These are phyloP conservation scores for Diaporthe sp. DNA, from an alignment of 2,329 filamentous ascomycete genomes.

Conservation along the genomic window DNA sequence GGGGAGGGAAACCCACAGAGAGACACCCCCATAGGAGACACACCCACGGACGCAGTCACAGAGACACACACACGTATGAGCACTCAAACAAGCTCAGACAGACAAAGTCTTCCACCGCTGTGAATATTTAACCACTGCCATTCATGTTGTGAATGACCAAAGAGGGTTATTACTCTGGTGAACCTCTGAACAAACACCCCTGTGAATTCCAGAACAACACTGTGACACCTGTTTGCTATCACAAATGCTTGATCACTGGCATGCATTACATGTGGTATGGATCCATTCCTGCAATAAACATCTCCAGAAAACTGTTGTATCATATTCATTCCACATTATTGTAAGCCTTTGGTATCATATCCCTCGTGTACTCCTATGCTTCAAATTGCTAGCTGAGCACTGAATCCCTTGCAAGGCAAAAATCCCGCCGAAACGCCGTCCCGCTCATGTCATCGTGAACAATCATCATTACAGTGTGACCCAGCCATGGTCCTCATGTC, in stretches of 20 bases:
- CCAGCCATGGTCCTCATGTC: neutral
- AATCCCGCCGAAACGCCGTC: slow-evolving; percentile 25
- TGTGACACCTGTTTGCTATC: neutral
- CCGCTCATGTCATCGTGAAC: slow-evolving; percentile 25
- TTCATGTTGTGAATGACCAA: neutral
- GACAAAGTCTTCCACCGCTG: neutral
- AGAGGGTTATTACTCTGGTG: neutral
- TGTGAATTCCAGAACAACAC: neutral
- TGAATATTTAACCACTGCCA: neutral
- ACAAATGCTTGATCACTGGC: neutral
- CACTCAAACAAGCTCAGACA: neutral
- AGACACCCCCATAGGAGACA: neutral
- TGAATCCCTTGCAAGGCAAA: neutral
- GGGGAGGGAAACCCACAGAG: too few relatives aligned
- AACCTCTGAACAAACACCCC: neutral
- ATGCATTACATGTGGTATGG: neutral
- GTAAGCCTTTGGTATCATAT: slow-evolving; percentile 26
- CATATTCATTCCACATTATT: slow-evolving; percentile 8
- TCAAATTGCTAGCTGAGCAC: neutral
- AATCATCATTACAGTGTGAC: neutral
- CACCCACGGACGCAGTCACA: neutral
- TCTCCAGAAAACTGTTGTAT: neutral
- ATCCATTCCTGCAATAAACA: neutral
- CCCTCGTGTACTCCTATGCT: neutral
- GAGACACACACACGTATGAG: neutral